Percentiles rank a stretch among this genome's conserved stretches.
These are phyloP conservation scores for Plenodomus lindquistii DNA, from an alignment of 2,329 filamentous ascomycete genomes.

Conservation along the genomic window DNA sequence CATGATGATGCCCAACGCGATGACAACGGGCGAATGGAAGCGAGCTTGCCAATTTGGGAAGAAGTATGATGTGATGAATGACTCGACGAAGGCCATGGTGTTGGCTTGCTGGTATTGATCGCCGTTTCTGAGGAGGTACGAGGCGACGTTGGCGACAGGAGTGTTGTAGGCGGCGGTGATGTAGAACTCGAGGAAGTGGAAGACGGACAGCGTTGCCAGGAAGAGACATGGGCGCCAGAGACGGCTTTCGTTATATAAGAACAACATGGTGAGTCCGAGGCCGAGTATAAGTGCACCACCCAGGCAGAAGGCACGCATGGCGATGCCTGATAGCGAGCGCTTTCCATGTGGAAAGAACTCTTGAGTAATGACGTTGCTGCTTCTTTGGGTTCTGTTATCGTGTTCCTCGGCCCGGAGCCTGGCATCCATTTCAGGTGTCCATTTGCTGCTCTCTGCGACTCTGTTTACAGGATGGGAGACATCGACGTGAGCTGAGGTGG, in stretches of 20 bases:
- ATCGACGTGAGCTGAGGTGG: slow-evolving; percentile 22
- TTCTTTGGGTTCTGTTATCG: slow-evolving; percentile 19
- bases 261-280: slow-evolving; percentile 32
- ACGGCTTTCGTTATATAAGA: slow-evolving; percentile 40
- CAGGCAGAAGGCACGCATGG: slow-evolving; percentile 50
- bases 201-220: slow-evolving; percentile 69
- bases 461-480: slow-evolving; percentile 39
- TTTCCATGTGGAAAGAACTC: slow-evolving; percentile 48
- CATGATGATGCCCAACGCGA: slow-evolving; percentile 63
- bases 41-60: slow-evolving; percentile 55
- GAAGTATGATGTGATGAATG: slow-evolving; percentile 61
- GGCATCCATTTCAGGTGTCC: slow-evolving; percentile 33
- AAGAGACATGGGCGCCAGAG: slow-evolving; percentile 68
- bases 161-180: slow-evolving; percentile 86
- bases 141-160: slow-evolving; percentile 67
- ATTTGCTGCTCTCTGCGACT: slow-evolving; percentile 22
- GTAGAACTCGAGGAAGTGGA: slow-evolving; percentile 97
- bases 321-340: slow-evolving; percentile 53
- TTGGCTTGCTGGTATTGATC: slow-evolving; percentile 84
- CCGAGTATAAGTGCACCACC: slow-evolving; percentile 45
- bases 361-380: slow-evolving; percentile 19
- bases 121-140: slow-evolving; percentile 88
- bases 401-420: slow-evolving; percentile 30
- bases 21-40: slow-evolving; percentile 47
- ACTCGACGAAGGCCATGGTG: slow-evolving; percentile 72